Evolutionary conservation across 495 filamentous ascomycete genomes (phyloP).

Genomic region (Tuber melanosporum): DNA sequence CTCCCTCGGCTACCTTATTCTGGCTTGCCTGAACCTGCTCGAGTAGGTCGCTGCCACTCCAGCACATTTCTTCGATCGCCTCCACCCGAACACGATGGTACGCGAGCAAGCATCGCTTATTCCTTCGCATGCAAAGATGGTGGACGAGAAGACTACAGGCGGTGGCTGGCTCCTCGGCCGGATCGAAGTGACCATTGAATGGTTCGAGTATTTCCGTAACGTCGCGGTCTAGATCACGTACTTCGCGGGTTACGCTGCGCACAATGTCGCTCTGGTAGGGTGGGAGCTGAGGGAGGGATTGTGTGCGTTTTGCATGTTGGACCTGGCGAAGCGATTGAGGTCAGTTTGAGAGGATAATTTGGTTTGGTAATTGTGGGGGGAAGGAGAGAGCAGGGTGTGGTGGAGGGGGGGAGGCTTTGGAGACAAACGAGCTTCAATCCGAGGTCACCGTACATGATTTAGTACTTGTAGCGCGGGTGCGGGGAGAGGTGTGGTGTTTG

Average conservation of each 20-base stretch:
- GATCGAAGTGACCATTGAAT: slow-evolving; percentile 78
- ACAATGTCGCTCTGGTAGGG: slow-evolving; percentile 92
- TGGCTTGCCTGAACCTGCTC: slow-evolving; percentile 48
- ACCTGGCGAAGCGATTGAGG: slow-evolving; percentile 54
- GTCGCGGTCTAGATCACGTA: slow-evolving; percentile 89
- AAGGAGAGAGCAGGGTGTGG: slow-evolving; percentile 13
- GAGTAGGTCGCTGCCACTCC: slow-evolving; percentile 75
- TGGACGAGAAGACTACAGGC: slow-evolving; percentile 86
- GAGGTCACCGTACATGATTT: slow-evolving; percentile 80
- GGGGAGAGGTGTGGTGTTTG: slow-evolving; percentile 9
- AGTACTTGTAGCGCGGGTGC: neutral
- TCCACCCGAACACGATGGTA: slow-evolving; percentile 87
- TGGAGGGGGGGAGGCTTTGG: neutral
- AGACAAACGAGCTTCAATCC: slow-evolving; percentile 70
- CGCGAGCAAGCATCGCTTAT: slow-evolving; percentile 91
- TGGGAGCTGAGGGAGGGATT: slow-evolving; percentile 78
- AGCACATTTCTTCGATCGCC: slow-evolving; percentile 89
- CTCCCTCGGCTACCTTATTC: slow-evolving; percentile 41
- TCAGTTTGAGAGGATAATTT: slow-evolving; percentile 23
- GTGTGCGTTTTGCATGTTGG: slow-evolving; percentile 94
- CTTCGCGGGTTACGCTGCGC: slow-evolving; percentile 78
- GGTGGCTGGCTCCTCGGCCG: slow-evolving; percentile 70
- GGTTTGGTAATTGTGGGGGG: slow-evolving; percentile 2
- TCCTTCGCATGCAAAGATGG: slow-evolving; percentile 88
- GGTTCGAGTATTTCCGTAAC: slow-evolving; percentile 72